Evolutionary conservation across 177 flowering plant species (phyloP).

Genomic region (Telopea speciosissima): DNA sequence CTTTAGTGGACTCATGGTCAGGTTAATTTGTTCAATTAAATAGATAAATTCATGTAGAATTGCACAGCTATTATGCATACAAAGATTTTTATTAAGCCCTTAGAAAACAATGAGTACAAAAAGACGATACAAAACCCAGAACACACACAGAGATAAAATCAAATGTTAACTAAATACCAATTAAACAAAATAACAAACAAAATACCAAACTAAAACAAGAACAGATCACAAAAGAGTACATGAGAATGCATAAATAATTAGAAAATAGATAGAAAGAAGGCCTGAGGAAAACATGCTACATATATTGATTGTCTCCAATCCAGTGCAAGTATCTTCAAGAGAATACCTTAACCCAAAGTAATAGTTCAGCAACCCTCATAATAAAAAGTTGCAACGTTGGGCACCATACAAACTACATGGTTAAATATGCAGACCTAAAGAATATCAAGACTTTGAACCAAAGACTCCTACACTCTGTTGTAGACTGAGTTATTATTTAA

Average conservation of each 20-base stretch:
- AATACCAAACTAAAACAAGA: not conserved
- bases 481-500: too few relatives aligned
- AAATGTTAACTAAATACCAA: too few relatives aligned
- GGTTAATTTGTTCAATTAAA: not conserved
- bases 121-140: not conserved
- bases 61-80: not conserved
- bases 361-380: too few relatives aligned
- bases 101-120: not conserved
- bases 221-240: not conserved
- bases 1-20: not conserved
- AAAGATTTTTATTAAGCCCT: not conserved
- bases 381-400: too few relatives aligned
- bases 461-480: too few relatives aligned
- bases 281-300: not conserved
- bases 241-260: not conserved
- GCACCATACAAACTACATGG: too few relatives aligned
- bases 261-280: not conserved
- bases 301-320: not conserved
- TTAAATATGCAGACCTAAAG: too few relatives aligned
- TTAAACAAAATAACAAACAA: too few relatives aligned
- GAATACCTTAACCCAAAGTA: not conserved
- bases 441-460: too few relatives aligned
- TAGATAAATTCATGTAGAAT: too few relatives aligned
- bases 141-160: not conserved
- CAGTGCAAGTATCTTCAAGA: not conserved